Evolutionary conservation across 495 filamentous ascomycete genomes (phyloP), one percentile per base, ranked within the genome.

Genomic region (Gamarada debralockiae): DNA sequence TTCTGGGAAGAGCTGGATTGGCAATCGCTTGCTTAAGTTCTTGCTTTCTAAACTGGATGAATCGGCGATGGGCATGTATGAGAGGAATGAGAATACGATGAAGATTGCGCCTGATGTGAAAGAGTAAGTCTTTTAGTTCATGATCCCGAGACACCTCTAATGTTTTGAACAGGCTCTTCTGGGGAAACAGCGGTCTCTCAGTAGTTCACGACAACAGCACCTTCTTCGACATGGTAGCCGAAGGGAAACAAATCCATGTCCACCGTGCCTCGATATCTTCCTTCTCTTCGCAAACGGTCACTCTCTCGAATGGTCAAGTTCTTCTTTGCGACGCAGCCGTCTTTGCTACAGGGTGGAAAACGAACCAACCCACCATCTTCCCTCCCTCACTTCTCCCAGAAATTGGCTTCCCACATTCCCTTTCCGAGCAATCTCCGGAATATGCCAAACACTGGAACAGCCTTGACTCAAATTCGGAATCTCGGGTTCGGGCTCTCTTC

Each of bases 301-400:
- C 13, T 0, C 44, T 68, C 6, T 56, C 54, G 3, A 54, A 59
- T 27, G 59, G 55, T 1, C 27, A 33, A 7, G 47, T n/a, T 0
- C 14, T 68, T n/a, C 2, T 3, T 7, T 43, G 52, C 5, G 57
- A 66, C 38, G 66, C 55, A 2, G 52, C 66, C 15, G 53, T 68
- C 5, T 68, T 66, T 53, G 49, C 36, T 15, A 68, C 65, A 2
- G 66, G 66, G 4, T 68, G 65, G 65, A 47, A 53, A 29, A 10
- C 14, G 21, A 45, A 23, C 3, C 42, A 45, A 29, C 17, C 42
- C n/a, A 9, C 18, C 13, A 21, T 50, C 46, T 9, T 58, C 56
- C 8, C 5, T 21, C 3, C 45, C 46, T 1, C 50, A 52, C 2
- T 38, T 59, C 13, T 49, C 56, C 43, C 18, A 3, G 56, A 59